phyloP scores from a whole-genome alignment of 2,329 filamentous ascomycete genomes.

The Fusarium hostae region DNA sequence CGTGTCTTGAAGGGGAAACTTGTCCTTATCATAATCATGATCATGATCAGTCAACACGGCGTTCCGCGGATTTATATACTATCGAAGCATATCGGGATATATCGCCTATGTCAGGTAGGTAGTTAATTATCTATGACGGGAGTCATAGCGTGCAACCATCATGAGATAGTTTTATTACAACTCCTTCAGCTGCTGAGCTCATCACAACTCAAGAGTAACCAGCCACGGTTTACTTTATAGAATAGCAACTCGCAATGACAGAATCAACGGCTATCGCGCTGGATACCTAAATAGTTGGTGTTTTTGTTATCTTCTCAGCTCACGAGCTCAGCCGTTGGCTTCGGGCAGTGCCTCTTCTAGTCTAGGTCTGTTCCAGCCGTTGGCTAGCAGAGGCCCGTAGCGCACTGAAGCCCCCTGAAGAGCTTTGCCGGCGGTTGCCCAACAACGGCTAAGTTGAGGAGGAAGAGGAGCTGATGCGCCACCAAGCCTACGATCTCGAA shows the following conservation, averaged over 20 bases:
- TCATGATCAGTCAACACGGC: neutral
- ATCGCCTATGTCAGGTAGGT: neutral
- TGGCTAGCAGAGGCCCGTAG: slow-evolving; percentile 27
- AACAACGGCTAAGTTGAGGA: slow-evolving; percentile 33
- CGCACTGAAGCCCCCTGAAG: slow-evolving; percentile 33
- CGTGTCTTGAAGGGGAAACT: slow-evolving; percentile 8
- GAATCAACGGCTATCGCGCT: slow-evolving; percentile 15
- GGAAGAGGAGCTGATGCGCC: slow-evolving; percentile 9
- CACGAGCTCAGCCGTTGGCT: slow-evolving; percentile 2
- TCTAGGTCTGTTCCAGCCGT: slow-evolving; percentile 34
- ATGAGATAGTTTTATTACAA: slow-evolving; percentile 4
- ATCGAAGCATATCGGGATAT: neutral
- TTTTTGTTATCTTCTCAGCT: slow-evolving; percentile 2
- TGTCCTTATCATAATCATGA: slow-evolving; percentile 21
- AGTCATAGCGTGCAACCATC: slow-evolving; percentile 32
- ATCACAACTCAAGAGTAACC: neutral
- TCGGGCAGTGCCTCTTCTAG: slow-evolving; percentile 34
- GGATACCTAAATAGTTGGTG: neutral
- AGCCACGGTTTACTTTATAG: neutral
- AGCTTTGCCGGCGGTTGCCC: slow-evolving; percentile 25
- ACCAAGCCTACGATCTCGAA: slow-evolving; percentile 14
- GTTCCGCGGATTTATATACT: neutral
- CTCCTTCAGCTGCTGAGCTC: neutral
- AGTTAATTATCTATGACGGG: slow-evolving; percentile 8
- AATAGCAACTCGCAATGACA: neutral